A percentile compares a stretch with the other conserved stretches of the same genome.
phyloP scores from a whole-genome alignment of 2,329 filamentous ascomycete species.

The Cadophora sp. region DNA sequence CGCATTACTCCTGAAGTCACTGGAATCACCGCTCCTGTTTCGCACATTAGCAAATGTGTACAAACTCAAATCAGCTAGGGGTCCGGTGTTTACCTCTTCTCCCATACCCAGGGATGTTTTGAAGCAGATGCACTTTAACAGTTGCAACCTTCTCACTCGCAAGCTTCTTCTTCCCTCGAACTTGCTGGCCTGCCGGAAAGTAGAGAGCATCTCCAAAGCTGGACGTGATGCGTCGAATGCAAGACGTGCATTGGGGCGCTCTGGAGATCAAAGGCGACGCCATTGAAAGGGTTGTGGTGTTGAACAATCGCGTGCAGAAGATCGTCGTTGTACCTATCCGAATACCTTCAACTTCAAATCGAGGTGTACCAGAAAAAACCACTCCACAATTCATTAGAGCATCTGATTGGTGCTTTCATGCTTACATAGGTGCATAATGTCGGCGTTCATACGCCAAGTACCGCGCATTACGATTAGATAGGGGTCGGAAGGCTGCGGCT shows the following conservation, averaged over 20 bases:
- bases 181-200: conserved; percentile 43
- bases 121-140: conserved; percentile 57
- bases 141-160: conserved; percentile 45
- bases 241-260: conserved; percentile 42
- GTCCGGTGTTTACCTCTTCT: conserved; percentile 47
- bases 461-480: conserved; percentile 13
- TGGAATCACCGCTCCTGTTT: conserved; percentile 57
- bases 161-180: conserved; percentile 53
- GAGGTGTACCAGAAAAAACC: conserved; percentile 13
- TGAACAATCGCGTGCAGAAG: conserved; percentile 3
- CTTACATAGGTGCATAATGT: background rate
- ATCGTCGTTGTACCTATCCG: background rate
- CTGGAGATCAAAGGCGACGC: conserved; percentile 39
- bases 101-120: conserved; percentile 60
- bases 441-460: conserved; percentile 4
- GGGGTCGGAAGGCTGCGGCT: background rate
- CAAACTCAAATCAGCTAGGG: background rate
- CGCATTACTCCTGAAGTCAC: conserved; percentile 60
- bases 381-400: background rate
- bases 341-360: background rate
- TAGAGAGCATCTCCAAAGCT: conserved; percentile 34
- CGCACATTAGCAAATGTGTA: conserved; percentile 21
- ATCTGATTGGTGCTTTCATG: background rate
- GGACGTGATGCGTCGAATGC: conserved; percentile 39
- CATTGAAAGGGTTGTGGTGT: conserved; percentile 37